phyloP scores from a whole-genome alignment of 352 stramenopile genomes.

The Elongisporangium anandrum region DNA sequence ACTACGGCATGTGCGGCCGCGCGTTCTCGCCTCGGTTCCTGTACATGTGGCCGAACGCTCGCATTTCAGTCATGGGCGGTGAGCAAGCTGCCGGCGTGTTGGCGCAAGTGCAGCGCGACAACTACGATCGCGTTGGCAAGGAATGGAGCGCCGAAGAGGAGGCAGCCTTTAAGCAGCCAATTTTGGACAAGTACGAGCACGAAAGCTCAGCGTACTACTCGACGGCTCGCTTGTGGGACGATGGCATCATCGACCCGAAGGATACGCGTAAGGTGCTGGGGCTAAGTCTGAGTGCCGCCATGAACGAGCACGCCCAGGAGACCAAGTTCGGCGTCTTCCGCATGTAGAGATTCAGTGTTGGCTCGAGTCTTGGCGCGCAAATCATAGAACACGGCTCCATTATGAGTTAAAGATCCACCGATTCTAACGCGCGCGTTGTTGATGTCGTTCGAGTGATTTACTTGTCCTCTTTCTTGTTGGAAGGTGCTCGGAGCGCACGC shows the following conservation, averaged over 20 bases:
- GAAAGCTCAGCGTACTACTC: constrained; percentile 95
- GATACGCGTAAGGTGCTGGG: constrained; percentile 90
- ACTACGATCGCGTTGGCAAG: constrained; percentile 68
- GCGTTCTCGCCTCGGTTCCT: constrained; percentile 96
- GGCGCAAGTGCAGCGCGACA: constrained; percentile 93
- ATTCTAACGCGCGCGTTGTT: not conserved
- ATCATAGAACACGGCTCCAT: constrained; percentile 6
- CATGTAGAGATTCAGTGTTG: constrained; percentile 69
- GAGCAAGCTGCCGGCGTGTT: constrained; percentile 96
- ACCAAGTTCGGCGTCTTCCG: constrained; percentile 97
- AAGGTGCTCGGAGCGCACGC: constrained; percentile 38
- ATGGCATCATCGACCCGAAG: constrained; percentile 97
- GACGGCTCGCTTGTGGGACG: constrained; percentile 96
- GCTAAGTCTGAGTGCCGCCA: constrained; percentile 64
- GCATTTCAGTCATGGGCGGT: constrained; percentile 97
- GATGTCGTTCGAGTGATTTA: constrained; percentile 10
- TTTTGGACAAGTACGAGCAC: constrained; percentile 94
- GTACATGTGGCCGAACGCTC: constrained; percentile 98
- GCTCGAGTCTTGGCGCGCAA: not conserved
- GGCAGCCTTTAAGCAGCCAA: constrained; percentile 92
- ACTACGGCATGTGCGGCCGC: constrained; percentile 98
- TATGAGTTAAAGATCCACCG: constrained; percentile 5
- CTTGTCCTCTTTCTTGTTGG: constrained; percentile 28
- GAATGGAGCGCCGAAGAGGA: constrained; percentile 78
- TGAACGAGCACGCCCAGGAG: constrained; percentile 66